These are phyloP conservation scores for Hygrocybe coccinea DNA, from an alignment of 768 basidiomycete genomes.

Conservation along the genomic window DNA sequence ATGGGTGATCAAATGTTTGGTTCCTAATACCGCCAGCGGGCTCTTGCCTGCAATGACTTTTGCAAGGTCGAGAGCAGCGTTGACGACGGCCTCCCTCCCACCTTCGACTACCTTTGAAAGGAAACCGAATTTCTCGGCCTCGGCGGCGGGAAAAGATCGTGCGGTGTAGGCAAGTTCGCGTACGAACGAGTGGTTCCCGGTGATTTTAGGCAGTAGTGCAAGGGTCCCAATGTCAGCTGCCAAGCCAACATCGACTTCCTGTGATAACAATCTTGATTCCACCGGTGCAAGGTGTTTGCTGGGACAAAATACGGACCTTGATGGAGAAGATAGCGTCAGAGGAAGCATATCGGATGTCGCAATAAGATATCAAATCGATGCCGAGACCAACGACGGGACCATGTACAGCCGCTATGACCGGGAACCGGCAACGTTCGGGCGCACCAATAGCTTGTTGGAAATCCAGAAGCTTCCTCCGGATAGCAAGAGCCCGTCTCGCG, in stretches of 20 bases:
- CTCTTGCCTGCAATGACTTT: constrained; percentile 65
- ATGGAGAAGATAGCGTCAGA: constrained; percentile 61
- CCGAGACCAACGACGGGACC: constrained; percentile 73
- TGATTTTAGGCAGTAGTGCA: constrained; percentile 73
- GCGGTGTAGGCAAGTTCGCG: constrained; percentile 76
- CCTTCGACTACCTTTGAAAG: constrained; percentile 70
- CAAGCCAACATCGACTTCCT: constrained; percentile 85
- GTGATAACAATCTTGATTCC: constrained; percentile 40
- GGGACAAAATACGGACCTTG: constrained; percentile 54
- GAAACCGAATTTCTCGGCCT: constrained; percentile 67
- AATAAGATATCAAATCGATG: constrained; percentile 67
- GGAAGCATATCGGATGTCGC: constrained; percentile 76
- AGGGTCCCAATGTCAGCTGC: constrained; percentile 88
- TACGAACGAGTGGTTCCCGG: constrained; percentile 66
- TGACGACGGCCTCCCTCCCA: constrained; percentile 58
- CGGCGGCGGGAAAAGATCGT: constrained; percentile 59
- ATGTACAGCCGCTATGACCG: constrained; percentile 79
- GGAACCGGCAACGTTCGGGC: constrained; percentile 64
- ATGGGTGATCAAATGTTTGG: constrained; percentile 76
- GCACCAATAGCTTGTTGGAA: constrained; percentile 72
- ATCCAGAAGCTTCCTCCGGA: constrained; percentile 43
- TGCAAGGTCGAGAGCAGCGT: constrained; percentile 63
- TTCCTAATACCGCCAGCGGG: constrained; percentile 70
- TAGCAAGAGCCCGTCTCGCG: constrained; percentile 47
- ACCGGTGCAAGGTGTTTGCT: constrained; percentile 36